A percentile compares a stretch with the other conserved stretches of the same genome.
Evolutionary conservation across 495 filamentous ascomycete species (phyloP).

Genomic region (Thermothielavioides terrestris): DNA sequence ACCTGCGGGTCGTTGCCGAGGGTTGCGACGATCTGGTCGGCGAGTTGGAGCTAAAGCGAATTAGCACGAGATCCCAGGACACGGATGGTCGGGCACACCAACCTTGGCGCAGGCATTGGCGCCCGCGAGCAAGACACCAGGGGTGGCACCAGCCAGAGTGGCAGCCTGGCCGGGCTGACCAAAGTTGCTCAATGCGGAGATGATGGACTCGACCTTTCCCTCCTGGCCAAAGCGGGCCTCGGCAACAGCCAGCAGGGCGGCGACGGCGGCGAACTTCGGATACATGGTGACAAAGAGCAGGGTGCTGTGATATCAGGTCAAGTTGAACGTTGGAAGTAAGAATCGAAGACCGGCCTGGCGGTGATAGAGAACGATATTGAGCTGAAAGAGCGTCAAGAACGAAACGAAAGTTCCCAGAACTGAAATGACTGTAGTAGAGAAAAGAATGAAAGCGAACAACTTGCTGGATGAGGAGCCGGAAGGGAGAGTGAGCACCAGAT

Average conservation of each 20-base stretch:
- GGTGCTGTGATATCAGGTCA: conserved; percentile 11
- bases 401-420: conserved; percentile 44
- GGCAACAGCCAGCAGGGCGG: conserved; percentile 37
- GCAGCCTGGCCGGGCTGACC: conserved; percentile 44
- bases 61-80: background rate
- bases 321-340: conserved; percentile 21
- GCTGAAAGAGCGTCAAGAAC: conserved; percentile 35
- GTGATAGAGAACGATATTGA: conserved; percentile 27
- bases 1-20: conserved; percentile 45
- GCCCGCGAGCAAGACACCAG: conserved; percentile 46
- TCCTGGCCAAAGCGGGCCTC: conserved; percentile 52
- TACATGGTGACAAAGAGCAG: conserved; percentile 34
- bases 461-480: conserved; percentile 31
- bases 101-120: conserved; percentile 52
- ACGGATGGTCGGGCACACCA: background rate
- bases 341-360: conserved; percentile 32
- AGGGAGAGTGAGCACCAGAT: conserved; percentile 19
- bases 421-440: conserved; percentile 28
- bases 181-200: conserved; percentile 38
- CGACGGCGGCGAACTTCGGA: conserved; percentile 34
- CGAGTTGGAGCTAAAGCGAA: conserved; percentile 40
- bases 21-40: conserved; percentile 48
- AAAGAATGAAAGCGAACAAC: conserved; percentile 21
- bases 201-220: conserved; percentile 33
- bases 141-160: conserved; percentile 46